A percentile compares a stretch with the other conserved stretches of the same genome.
These are phyloP conservation scores for Leccinum arenicola DNA, from an alignment of 768 basidiomycete species.

Conservation along the genomic window DNA sequence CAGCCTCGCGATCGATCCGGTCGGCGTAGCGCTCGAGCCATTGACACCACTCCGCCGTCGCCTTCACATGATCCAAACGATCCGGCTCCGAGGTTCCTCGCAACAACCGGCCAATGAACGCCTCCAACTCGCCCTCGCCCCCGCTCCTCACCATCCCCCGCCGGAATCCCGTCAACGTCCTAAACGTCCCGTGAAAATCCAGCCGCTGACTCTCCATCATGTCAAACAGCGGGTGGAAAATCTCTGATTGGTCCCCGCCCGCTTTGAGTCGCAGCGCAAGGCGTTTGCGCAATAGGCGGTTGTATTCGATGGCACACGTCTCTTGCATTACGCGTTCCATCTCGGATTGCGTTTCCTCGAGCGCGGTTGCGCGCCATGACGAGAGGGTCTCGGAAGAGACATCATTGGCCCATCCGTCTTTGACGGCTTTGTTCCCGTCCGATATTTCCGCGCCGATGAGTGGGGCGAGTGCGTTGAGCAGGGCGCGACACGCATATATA, in stretches of 20 bases:
- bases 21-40: slow-evolving; percentile 67
- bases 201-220: slow-evolving; percentile 70
- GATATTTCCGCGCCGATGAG: slow-evolving; percentile 82
- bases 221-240: slow-evolving; percentile 70
- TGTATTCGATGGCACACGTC: slow-evolving; percentile 63
- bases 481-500: slow-evolving; percentile 73
- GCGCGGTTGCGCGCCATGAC: slow-evolving; percentile 59
- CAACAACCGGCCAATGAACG: slow-evolving; percentile 46
- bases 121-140: slow-evolving; percentile 29
- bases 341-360: slow-evolving; percentile 52
- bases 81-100: slow-evolving; percentile 45
- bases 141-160: slow-evolving; percentile 34
- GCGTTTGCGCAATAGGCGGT: slow-evolving; percentile 70
- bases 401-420: slow-evolving; percentile 62
- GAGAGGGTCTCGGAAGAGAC: slow-evolving; percentile 50
- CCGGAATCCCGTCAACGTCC: slow-evolving; percentile 63
- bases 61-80: slow-evolving; percentile 41
- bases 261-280: slow-evolving; percentile 67
- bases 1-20: slow-evolving; percentile 53
- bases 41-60: slow-evolving; percentile 48
- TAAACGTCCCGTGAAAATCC: slow-evolving; percentile 90
- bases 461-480: slow-evolving; percentile 76
- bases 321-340: slow-evolving; percentile 60
- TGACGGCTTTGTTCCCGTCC: slow-evolving; percentile 43
- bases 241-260: slow-evolving; percentile 52